Base-by-base conservation (phyloP, 208 protist genomes). In the Blastocrithidia nonstop region DNA sequence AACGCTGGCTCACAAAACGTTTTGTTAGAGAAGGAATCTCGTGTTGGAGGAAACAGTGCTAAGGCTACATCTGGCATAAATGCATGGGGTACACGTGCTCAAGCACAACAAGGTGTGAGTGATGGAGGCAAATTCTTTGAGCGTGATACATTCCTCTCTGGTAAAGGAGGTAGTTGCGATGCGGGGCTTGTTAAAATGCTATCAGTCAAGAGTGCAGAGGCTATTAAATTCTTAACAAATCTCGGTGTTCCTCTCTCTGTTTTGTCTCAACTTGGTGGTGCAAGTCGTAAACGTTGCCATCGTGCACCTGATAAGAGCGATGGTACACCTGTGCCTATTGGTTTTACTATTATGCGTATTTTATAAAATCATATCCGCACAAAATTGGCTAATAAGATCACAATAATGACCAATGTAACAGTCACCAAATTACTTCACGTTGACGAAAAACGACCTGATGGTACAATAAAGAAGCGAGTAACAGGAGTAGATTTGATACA, bases 51-150 rank as follows among this genome's bases (percentile, higher is more conserved):
- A 45, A 98, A 98, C 67, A 95, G 86, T 27, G 89, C 85, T 39
- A 98, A 98, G 72, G 95, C 95, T 6, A 94, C 85, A 6, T 96
- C 88, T 17, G 95, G 95, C 57, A 97, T 97, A 49, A 97, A 97
- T 58, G 92, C 58, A 15, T 85, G 78, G 62, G 64, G 65, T 21
- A 94, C 94, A 5, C 62, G 63, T 29, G 72, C 83, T 16, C 92
- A 97, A 71, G 67, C 64, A 20, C 48, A 72, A 57, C 35, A 60
- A 26, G 65, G 66, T 33, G 40, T 90, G 47, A 57, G 66, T 35
- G 80, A 90, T 52, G 60, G 45, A 38, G 64, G 65, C 38, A 73
- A 71, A 50, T 81, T 64, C 59, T 93, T 87, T 51, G 67, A 88
- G 60, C 68, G 71, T 44, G 84, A 93, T 54, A 89, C 84, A 8